Base-by-base conservation (phyloP, 495 filamentous ascomycete genomes). In the Oidiodendron maius region DNA sequence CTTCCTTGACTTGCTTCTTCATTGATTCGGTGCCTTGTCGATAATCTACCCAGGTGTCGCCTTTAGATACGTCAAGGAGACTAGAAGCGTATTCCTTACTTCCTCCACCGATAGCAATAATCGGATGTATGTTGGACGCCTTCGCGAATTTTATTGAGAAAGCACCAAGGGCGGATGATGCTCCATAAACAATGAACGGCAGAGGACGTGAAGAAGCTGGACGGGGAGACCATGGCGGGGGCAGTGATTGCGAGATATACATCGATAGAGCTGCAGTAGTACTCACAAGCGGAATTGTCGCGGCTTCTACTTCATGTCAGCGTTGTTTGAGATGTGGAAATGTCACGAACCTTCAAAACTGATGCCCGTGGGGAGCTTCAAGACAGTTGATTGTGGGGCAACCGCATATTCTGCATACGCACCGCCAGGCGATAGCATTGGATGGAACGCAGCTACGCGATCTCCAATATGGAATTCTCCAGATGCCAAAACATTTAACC, bases 371-470 rank as follows among this genome's bases (percentile, higher is more conserved):
- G 70, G 64, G n/a, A 75, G 46, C 41, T 64, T 64, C 49, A 74
- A 69, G 0, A 67, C 67, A 0, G 66, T 68, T 16, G 50, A 52
- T 16, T 56, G 63, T 67, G 68, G 78, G 0, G 72, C 73, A 22
- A 89, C 57, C 13, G 81, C 81, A 59, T 87, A 90, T 52, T 89
- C 83, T 17, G 82, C 86, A 57, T 71, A 90, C 44, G 71, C 77
- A 16, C 86, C 86, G 34, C 65, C 56, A 1, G 77, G 37, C 13
- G 35, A n/a, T 44, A 51, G 34, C 71, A 81, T 79, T 61, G 84
- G 62, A 59, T 89, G 83, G 60, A 88, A 86, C 8, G 77, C 81
- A 3, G 90, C 88, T 40, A 96, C 85, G 49, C 87, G 84, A 68
- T 95, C 90, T 61, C 90, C 89, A 13, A 80, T 70, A 58, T 84